Evolutionary conservation across 495 filamentous ascomycete genomes (phyloP).

Genomic region (Penicillium silybi): DNA sequence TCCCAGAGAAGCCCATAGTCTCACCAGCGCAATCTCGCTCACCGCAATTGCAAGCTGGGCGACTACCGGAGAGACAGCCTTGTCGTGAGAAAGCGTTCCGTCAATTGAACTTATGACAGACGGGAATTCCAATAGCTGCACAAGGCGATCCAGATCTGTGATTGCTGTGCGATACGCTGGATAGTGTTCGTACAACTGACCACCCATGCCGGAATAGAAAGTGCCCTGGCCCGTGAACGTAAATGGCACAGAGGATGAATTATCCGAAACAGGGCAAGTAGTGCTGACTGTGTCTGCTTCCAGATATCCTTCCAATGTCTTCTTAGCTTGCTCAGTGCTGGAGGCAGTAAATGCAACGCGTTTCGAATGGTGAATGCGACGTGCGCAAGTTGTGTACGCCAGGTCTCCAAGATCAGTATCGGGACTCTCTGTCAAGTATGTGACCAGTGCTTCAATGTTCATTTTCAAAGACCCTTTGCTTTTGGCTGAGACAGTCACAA

Average conservation of each 20-base stretch:
- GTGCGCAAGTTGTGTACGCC: slow-evolving; percentile 38
- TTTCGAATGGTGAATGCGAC: slow-evolving; percentile 30
- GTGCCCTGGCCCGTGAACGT: slow-evolving; percentile 68
- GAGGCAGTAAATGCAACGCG: slow-evolving; percentile 37
- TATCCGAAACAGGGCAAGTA: not conserved
- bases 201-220: slow-evolving; percentile 39
- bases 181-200: slow-evolving; percentile 23
- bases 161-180: slow-evolving; percentile 24
- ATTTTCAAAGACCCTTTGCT: not conserved
- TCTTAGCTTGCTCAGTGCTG: not conserved
- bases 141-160: slow-evolving; percentile 25
- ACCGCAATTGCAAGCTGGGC: slow-evolving; percentile 15
- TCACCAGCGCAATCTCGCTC: slow-evolving; percentile 21
- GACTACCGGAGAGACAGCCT: slow-evolving; percentile 13
- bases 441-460: not conserved
- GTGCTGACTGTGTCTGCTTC: not conserved
- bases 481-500: not conserved
- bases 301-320: not conserved
- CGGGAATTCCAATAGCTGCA: slow-evolving; percentile 27
- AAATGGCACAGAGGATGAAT: slow-evolving; percentile 45
- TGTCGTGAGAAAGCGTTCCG: not conserved
- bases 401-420: slow-evolving; percentile 26
- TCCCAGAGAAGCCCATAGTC: slow-evolving; percentile 13
- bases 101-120: slow-evolving; percentile 18
- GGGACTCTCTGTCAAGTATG: not conserved